Conservation (phyloP, 2,329 filamentous ascomycete genomes). For the Albifimbria verrucaria region DNA sequence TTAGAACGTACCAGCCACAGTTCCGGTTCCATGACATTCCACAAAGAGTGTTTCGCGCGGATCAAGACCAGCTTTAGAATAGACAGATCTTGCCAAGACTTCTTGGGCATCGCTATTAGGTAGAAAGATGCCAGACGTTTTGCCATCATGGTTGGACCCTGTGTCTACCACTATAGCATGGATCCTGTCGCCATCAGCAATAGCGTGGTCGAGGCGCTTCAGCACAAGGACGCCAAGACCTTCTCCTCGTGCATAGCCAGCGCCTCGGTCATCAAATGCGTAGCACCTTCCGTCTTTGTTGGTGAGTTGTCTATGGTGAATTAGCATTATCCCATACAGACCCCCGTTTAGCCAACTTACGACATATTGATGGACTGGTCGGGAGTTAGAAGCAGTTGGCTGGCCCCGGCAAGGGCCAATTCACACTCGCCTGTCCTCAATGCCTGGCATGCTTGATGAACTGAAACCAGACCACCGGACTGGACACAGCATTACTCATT, state of each 20-base stretch:
- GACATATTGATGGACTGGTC: too few species aligned
- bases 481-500: too few species aligned
- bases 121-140: slow-evolving; percentile 40
- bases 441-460: too few species aligned
- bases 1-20: slow-evolving; percentile 24
- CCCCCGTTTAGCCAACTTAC: background rate
- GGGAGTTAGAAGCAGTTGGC: too few species aligned
- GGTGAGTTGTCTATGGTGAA: background rate
- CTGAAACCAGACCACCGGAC: too few species aligned
- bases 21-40: slow-evolving; percentile 38
- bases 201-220: slow-evolving; percentile 73
- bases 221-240: slow-evolving; percentile 69
- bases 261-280: slow-evolving; percentile 58
- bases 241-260: slow-evolving; percentile 79
- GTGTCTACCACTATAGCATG: slow-evolving; percentile 71
- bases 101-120: slow-evolving; percentile 41
- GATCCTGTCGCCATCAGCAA: slow-evolving; percentile 70
- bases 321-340: background rate
- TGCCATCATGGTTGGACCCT: slow-evolving; percentile 26
- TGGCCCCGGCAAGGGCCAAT: too few species aligned
- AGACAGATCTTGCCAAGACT: slow-evolving; percentile 36
- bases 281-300: background rate
- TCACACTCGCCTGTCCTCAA: too few species aligned
- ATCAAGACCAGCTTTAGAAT: slow-evolving; percentile 30
- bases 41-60: slow-evolving; percentile 31